These are phyloP conservation scores for Neopestalotiopsis sp. DNA, from an alignment of 2,329 filamentous ascomycete genomes.

Conservation along the genomic window DNA sequence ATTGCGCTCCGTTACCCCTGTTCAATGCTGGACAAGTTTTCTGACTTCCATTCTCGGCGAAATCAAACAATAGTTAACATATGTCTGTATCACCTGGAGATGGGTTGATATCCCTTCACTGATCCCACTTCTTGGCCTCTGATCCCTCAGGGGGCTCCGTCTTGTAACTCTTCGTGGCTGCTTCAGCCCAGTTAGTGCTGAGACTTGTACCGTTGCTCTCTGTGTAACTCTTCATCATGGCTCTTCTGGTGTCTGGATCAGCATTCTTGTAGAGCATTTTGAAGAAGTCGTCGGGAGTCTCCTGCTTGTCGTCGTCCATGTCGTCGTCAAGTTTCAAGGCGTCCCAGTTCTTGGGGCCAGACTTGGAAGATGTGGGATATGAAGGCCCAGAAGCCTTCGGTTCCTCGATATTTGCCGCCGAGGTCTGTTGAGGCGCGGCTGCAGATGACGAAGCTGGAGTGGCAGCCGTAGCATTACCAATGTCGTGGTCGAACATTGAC, in stretches of 20 bases:
- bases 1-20: not conserved
- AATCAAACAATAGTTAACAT: too few relatives aligned
- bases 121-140: constrained; percentile 73
- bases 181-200: constrained; percentile 90
- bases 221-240: constrained; percentile 97
- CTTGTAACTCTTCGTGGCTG: constrained; percentile 73
- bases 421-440: constrained; percentile 11
- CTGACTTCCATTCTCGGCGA: not conserved
- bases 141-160: constrained; percentile 78
- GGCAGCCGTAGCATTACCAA: not conserved
- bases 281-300: constrained; percentile 82
- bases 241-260: constrained; percentile 79
- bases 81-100: too few relatives aligned
- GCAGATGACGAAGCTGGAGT: not conserved
- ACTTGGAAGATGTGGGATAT: constrained; percentile 87
- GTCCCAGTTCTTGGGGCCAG: constrained; percentile 92
- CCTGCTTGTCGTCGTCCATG: constrained; percentile 53
- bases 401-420: constrained; percentile 44
- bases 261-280: constrained; percentile 83
- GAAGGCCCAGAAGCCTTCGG: constrained; percentile 44
- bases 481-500: not conserved
- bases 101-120: constrained; percentile 11
- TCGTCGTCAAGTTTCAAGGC: constrained; percentile 60
- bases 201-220: constrained; percentile 94
- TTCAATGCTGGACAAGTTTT: not conserved